Evolutionary conservation across 306 rosid genomes (phyloP).

Genomic region (Fragaria ananassa): DNA sequence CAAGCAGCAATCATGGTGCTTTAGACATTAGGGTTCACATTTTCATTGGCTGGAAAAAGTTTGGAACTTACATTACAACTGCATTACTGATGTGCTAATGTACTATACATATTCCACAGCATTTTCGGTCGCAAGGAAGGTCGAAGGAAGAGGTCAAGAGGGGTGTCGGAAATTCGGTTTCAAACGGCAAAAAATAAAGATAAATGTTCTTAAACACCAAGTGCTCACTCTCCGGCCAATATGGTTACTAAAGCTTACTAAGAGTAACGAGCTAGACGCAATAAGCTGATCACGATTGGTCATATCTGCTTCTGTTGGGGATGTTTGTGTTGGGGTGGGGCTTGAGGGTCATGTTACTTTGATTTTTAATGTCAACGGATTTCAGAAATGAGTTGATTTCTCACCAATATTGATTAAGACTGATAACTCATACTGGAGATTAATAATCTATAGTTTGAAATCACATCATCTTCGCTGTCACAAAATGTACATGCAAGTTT

Average conservation of each 20-base stretch:
- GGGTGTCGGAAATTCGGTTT: too few species aligned
- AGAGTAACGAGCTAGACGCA: background rate
- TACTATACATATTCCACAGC: background rate
- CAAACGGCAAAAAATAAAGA: too few species aligned
- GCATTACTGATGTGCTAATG: background rate
- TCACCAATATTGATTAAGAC: background rate
- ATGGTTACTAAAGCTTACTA: too few species aligned
- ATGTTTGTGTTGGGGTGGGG: constrained; percentile 9
- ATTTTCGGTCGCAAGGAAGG: background rate
- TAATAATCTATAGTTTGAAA: background rate
- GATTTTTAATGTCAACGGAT: background rate
- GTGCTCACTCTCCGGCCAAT: too few species aligned
- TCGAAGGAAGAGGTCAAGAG: background rate
- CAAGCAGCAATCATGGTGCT: background rate
- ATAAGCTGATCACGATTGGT: background rate
- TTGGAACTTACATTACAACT: background rate
- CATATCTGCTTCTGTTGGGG: background rate
- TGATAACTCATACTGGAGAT: background rate
- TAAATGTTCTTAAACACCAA: too few species aligned
- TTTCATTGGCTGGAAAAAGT: background rate
- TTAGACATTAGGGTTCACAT: background rate
- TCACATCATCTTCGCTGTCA: background rate
- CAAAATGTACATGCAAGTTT: background rate
- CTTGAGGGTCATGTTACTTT: background rate
- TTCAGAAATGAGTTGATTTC: background rate